Evolutionary conservation across 2,329 filamentous ascomycete species (phyloP).

Genomic region (Paraphaeosphaeria sporulosa): DNA sequence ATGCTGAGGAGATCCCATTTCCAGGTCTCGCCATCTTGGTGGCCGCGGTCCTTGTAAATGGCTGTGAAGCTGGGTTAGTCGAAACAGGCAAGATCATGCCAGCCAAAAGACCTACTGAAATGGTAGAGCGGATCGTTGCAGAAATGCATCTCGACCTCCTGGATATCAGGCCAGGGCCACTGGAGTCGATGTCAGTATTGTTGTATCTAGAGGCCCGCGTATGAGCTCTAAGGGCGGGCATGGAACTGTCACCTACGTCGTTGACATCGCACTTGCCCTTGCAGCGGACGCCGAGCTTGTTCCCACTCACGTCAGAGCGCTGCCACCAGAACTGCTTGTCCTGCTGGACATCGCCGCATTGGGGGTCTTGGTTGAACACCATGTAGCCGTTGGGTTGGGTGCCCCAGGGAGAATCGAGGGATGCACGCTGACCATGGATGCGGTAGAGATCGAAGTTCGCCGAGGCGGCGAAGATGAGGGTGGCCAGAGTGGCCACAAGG

Average conservation of each 20-base stretch:
- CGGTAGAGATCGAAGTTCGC: not conserved
- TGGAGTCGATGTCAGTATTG: not conserved
- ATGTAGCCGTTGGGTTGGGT: not conserved
- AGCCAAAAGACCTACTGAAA: not conserved
- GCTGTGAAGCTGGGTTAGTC: not conserved
- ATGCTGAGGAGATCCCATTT: not conserved
- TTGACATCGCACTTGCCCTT: not conserved
- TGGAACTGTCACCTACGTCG: not conserved
- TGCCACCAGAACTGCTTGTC: not conserved
- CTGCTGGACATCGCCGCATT: not conserved
- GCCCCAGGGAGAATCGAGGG: not conserved
- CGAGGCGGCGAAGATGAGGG: not conserved
- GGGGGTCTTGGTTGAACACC: not conserved
- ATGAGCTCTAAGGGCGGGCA: too few species aligned
- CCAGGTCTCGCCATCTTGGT: not conserved
- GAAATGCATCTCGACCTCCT: not conserved
- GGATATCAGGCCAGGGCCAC: not conserved
- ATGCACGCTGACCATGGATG: not conserved
- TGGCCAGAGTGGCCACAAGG: not conserved
- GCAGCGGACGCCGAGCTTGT: not conserved
- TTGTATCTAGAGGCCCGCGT: not conserved
- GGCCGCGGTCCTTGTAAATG: not conserved
- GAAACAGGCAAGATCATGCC: not conserved
- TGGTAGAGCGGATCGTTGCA: not conserved
- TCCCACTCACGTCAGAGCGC: not conserved